Conservation (phyloP, 1,139 yeast genomes). For the Yamadazyma songkhlaensis region DNA sequence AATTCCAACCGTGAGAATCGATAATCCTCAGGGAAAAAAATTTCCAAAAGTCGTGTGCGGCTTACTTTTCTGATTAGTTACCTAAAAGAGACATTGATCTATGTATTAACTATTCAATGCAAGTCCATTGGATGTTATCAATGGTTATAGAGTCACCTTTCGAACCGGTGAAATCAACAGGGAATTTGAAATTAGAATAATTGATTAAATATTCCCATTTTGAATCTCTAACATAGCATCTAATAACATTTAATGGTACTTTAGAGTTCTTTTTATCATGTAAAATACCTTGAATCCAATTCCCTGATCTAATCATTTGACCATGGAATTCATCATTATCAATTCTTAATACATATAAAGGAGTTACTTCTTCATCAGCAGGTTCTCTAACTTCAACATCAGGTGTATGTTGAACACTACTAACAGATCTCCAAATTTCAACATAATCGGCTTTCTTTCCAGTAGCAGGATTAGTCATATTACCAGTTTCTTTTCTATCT, state of each 20-base stretch:
- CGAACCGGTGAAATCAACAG: constrained; percentile 19
- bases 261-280: constrained; percentile 29
- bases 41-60: constrained; percentile 6
- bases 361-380: constrained; percentile 11
- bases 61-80: neutral
- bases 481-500: constrained; percentile 52
- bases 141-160: constrained; percentile 11
- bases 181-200: constrained; percentile 27
- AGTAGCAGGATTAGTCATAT: constrained; percentile 48
- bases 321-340: constrained; percentile 30
- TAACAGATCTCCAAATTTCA: constrained; percentile 58
- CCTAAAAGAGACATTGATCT: neutral
- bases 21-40: constrained; percentile 4
- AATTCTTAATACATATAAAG: constrained; percentile 28
- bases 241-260: constrained; percentile 27
- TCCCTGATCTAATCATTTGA: constrained; percentile 46
- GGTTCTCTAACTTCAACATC: constrained; percentile 25
- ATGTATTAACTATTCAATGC: constrained; percentile 16
- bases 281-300: constrained; percentile 53
- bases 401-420: constrained; percentile 35
- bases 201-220: constrained; percentile 27
- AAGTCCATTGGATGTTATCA: constrained; percentile 18
- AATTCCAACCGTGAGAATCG: constrained; percentile 2
- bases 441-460: constrained; percentile 44
- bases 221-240: constrained; percentile 19